Conservation (phyloP, 148 eudicot genomes). For the Mesembryanthemum crystallinum region DNA sequence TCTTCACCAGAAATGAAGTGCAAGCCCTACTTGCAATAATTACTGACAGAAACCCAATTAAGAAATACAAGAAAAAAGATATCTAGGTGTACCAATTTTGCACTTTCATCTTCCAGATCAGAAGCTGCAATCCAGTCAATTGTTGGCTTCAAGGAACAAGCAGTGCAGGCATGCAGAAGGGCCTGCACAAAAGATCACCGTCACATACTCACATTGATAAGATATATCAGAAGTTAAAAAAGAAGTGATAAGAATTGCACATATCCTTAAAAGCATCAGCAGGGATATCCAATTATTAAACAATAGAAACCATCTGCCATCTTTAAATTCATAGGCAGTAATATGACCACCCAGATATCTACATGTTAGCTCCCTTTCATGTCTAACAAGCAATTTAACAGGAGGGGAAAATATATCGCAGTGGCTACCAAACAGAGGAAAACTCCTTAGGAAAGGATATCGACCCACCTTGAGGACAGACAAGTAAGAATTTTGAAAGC, state of each 20-base stretch:
- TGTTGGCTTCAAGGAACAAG: slow-evolving; percentile 74
- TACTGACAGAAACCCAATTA: background rate
- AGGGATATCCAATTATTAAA: background rate
- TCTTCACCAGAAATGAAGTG: background rate
- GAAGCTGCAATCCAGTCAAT: slow-evolving; percentile 98
- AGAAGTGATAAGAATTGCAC: background rate
- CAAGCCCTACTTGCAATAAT: background rate
- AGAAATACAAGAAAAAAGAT: background rate
- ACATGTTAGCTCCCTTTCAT: background rate
- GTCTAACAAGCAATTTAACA: background rate
- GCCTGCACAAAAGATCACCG: slow-evolving; percentile 43
- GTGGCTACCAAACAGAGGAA: background rate
- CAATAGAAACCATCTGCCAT: background rate
- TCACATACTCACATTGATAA: slow-evolving; percentile 5
- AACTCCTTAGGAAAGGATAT: background rate
- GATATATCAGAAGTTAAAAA: background rate
- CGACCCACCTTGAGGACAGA: slow-evolving; percentile 78
- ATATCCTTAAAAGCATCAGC: background rate
- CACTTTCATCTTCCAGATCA: slow-evolving; percentile 94
- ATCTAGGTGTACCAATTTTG: slow-evolving; percentile 46
- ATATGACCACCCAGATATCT: too few relatives aligned
- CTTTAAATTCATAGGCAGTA: background rate
- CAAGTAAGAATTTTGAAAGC: slow-evolving; percentile 81
- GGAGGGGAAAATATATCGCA: background rate
- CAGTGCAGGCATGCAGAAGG: slow-evolving; percentile 91